Evolutionary conservation across 192 early-diverging fungal species (phyloP).

Genomic region (Umbelopsis sp.): DNA sequence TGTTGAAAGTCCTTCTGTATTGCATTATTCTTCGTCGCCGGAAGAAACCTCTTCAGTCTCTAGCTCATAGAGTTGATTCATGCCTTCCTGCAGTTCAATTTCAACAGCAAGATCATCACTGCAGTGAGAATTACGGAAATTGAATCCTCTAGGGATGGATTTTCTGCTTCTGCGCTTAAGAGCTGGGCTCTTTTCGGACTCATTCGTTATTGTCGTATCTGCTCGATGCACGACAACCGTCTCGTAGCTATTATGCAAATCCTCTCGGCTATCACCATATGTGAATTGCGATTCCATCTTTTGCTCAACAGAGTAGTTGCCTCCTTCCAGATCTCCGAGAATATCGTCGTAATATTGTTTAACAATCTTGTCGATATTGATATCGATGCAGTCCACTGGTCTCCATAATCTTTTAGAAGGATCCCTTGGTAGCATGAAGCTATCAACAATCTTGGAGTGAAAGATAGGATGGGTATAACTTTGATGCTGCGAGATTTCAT

Average conservation of each 20-base stretch:
- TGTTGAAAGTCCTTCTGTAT: neutral
- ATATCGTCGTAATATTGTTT: conserved; percentile 8
- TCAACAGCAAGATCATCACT: neutral
- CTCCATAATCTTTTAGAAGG: neutral
- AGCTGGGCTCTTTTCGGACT: neutral
- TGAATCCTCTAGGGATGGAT: conserved; percentile 5
- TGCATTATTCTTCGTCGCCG: conserved; percentile 8
- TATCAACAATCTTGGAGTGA: neutral
- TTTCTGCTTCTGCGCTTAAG: neutral
- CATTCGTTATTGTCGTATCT: neutral
- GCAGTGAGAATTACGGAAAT: neutral
- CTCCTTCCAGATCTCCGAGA: neutral
- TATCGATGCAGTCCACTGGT: neutral
- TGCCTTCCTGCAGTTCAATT: neutral
- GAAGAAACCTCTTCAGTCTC: conserved; percentile 14
- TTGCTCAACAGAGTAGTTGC: neutral
- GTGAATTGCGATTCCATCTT: neutral
- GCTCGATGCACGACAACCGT: neutral
- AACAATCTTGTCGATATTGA: neutral
- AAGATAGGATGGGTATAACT: neutral
- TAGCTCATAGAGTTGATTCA: conserved; percentile 5
- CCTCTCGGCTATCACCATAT: neutral
- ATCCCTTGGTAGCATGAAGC: conserved; percentile 12
- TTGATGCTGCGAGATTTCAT: conserved; percentile 3
- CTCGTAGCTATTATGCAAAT: neutral